Evolutionary conservation across 495 filamentous ascomycete genomes (phyloP), one percentile per base, ranked within the genome.

Genomic region (Extremus antarcticus): DNA sequence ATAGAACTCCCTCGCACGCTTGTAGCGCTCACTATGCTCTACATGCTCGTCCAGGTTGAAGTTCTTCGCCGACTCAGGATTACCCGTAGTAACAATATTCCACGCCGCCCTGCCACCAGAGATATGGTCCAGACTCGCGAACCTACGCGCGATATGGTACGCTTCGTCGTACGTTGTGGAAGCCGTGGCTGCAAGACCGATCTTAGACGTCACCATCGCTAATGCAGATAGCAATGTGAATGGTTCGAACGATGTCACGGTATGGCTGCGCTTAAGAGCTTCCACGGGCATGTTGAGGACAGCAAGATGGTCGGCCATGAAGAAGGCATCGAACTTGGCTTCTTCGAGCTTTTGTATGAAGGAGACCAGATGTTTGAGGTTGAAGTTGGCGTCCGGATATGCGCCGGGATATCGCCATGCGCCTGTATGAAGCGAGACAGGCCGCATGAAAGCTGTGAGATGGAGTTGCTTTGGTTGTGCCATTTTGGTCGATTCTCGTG

Each of bases 211-310:
- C 0, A 58, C 52, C 9, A 45, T 24, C 20, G 57, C 46, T 9
- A 75, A 68, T 3, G 61, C 63, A n/a, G 60, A 57, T 9, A 66
- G 35, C 11, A 61, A 50, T 9, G 60, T 50, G 64, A 68, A n/a
- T 70, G 63, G 24, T 68, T 63, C 58, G 41, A 45, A 45, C 15
- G 78, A 81, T 4, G 77, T 80, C 8, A 77, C 72, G 1, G 78
- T 79, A 50, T 79, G 77, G 52, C 76, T 78, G 48, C 78, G 76
- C 56, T 76, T 75, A 32, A 80, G 71, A 15, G 77, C 77, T 39
- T 82, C 83, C 2, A 83, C 79, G 0, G 83, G 83, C 80, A 81
- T 85, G 64, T 86, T 81, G 0, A 82, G 77, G 8, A 79, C 83
- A 1, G 80, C 77, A 8, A 76, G 67, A 8, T 76, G 71, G 52